phyloP scores from a whole-genome alignment of 805 yeast species.

The Ascoidea rubescens region DNA sequence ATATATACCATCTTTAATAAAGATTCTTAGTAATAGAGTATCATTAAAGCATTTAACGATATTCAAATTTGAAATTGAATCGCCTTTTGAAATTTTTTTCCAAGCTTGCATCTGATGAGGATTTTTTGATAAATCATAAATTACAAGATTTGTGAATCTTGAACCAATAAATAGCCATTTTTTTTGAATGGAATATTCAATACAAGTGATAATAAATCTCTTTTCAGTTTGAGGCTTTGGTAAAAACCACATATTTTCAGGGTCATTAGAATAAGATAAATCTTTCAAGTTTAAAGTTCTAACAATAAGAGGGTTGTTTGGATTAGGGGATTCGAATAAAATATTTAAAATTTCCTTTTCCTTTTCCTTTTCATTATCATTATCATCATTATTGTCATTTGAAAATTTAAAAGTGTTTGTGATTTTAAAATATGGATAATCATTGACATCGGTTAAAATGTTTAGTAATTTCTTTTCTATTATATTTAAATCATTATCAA shows the following conservation, averaged over 20 bases:
- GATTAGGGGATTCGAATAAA: constrained; percentile 56
- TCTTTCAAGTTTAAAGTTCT: constrained; percentile 20
- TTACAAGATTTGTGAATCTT: constrained; percentile 50
- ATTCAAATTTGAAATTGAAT: constrained; percentile 46
- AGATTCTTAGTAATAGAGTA: constrained; percentile 8
- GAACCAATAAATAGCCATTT: constrained; percentile 49
- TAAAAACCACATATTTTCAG: constrained; percentile 4
- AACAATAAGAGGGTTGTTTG: constrained; percentile 36
- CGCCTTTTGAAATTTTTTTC: constrained; percentile 47
- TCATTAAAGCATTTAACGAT: constrained; percentile 18
- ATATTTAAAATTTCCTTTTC: constrained; percentile 18
- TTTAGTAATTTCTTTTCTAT: constrained; percentile 11
- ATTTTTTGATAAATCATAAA: constrained; percentile 27
- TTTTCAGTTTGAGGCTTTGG: constrained; percentile 14
- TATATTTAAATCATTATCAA: constrained; percentile 22
- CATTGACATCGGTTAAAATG: constrained; percentile 15
- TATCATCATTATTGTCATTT: too few species aligned
- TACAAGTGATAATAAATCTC: constrained; percentile 41
- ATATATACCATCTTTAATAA: constrained; percentile 53
- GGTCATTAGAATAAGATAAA: neutral
- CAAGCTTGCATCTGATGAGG: constrained; percentile 17
- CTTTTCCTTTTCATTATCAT: constrained; percentile 2
- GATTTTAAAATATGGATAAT: neutral
- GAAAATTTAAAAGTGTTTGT: too few species aligned
- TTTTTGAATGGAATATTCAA: constrained; percentile 25